A percentile compares a stretch with the other conserved stretches of the same genome.
Evolutionary conservation across 2,329 filamentous ascomycete genomes (phyloP).

Genomic region (Fusarium odoratissimum): DNA sequence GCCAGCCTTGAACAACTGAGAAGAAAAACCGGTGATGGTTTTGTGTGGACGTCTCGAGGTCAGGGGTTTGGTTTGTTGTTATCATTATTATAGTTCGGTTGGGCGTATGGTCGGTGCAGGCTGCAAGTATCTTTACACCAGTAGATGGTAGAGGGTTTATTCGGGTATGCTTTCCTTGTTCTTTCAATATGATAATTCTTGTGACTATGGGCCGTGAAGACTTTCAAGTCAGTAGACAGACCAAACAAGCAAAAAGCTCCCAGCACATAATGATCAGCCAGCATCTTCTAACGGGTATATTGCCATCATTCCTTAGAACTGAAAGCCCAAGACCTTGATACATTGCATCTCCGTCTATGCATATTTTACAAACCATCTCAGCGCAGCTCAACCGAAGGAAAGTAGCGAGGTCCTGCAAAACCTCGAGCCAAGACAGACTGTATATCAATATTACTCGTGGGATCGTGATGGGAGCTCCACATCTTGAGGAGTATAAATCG

Average conservation of each 20-base stretch:
- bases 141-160: conserved; percentile 5
- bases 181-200: neutral
- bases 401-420: conserved; percentile 86
- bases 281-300: conserved; percentile 10
- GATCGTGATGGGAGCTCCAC: conserved; percentile 80
- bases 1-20: neutral
- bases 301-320: conserved; percentile 7
- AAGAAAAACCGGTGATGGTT: neutral
- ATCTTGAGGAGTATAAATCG: conserved; percentile 90
- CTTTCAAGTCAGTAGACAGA: neutral
- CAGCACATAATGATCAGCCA: neutral
- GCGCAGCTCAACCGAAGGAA: conserved; percentile 74
- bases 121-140: conserved; percentile 16
- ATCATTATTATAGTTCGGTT: conserved; percentile 10
- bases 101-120: conserved; percentile 1
- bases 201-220: neutral
- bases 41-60: neutral
- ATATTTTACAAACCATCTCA: conserved; percentile 47
- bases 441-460: conserved; percentile 82
- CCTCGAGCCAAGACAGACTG: conserved; percentile 86
- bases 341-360: neutral
- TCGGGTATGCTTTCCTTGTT: neutral
- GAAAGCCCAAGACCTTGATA: neutral
- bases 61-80: neutral
- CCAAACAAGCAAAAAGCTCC: neutral